Percentiles rank a stretch among this genome's conserved stretches.
Conservation (phyloP, 768 basidiomycete species). For the Kwoniella sp. region DNA sequence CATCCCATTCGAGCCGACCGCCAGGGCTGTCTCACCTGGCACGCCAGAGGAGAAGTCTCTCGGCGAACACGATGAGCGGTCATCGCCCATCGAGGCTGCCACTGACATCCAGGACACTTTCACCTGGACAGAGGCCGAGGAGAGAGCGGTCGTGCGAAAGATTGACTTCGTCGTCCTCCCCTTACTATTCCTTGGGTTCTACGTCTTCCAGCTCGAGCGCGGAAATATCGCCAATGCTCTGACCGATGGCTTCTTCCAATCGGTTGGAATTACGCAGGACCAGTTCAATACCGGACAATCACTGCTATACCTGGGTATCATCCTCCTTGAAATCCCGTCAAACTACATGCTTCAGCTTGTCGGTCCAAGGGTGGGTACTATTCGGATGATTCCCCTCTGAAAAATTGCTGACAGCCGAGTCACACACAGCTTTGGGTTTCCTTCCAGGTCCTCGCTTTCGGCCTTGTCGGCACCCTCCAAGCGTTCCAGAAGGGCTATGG, state of each 20-base stretch:
- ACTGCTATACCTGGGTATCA: slow-evolving; percentile 49
- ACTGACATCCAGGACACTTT: neutral
- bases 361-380: slow-evolving; percentile 34
- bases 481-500: slow-evolving; percentile 45
- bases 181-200: slow-evolving; percentile 36
- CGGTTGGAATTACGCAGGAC: slow-evolving; percentile 53
- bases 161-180: slow-evolving; percentile 49
- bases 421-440: slow-evolving; percentile 43
- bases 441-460: slow-evolving; percentile 49
- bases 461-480: slow-evolving; percentile 48
- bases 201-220: slow-evolving; percentile 44
- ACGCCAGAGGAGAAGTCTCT: neutral
- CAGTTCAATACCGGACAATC: slow-evolving; percentile 51
- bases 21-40: neutral
- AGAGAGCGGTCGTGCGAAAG: slow-evolving; percentile 12
- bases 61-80: neutral
- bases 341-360: slow-evolving; percentile 43
- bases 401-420: neutral
- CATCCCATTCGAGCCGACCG: too few species aligned
- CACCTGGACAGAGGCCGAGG: slow-evolving; percentile 23
- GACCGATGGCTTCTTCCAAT: slow-evolving; percentile 41
- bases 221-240: slow-evolving; percentile 52
- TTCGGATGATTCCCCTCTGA: too few species aligned
- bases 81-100: too few species aligned
- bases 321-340: slow-evolving; percentile 52